These are phyloP conservation scores for Fusarium verrucosum DNA, from an alignment of 2,329 filamentous ascomycete species.

Conservation along the genomic window DNA sequence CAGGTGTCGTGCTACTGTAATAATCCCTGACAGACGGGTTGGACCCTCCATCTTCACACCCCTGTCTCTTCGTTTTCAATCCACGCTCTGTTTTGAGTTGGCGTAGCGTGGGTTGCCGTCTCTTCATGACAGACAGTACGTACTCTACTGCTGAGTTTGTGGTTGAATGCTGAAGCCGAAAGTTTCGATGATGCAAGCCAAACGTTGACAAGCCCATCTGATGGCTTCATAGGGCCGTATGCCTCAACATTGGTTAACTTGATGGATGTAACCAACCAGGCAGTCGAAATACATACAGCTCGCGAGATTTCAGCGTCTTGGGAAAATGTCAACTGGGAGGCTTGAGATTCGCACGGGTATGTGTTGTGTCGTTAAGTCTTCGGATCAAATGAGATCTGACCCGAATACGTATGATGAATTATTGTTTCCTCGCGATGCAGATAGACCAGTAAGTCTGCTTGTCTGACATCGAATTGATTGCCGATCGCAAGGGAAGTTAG, in stretches of 20 bases:
- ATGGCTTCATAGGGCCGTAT: constrained; percentile 1
- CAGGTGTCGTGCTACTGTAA: constrained; percentile 26
- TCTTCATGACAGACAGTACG: constrained; percentile 5
- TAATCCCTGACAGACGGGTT: constrained; percentile 33
- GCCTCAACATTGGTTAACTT: background rate
- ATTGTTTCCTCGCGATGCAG: constrained; percentile 7
- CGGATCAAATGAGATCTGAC: background rate
- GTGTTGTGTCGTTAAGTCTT: background rate
- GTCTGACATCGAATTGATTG: constrained; percentile 26
- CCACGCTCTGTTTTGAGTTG: constrained; percentile 33
- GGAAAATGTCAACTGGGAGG: background rate
- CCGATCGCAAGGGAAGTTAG: constrained; percentile 23
- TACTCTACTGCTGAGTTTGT: constrained; percentile 22
- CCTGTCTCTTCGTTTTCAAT: constrained; percentile 22
- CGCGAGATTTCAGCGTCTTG: background rate
- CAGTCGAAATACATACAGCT: background rate
- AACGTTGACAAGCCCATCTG: background rate
- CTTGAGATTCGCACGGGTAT: background rate
- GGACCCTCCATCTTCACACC: constrained; percentile 32
- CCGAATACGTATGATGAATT: constrained; percentile 2
- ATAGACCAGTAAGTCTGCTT: constrained; percentile 19
- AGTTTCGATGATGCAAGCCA: constrained; percentile 18
- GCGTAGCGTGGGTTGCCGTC: constrained; percentile 17
- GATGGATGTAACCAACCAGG: background rate
- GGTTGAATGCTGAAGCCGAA: constrained; percentile 11